A percentile compares a stretch with the other conserved stretches of the same genome.
Conservation (phyloP, 2,329 filamentous ascomycete species). For the Penicillium sp. region DNA sequence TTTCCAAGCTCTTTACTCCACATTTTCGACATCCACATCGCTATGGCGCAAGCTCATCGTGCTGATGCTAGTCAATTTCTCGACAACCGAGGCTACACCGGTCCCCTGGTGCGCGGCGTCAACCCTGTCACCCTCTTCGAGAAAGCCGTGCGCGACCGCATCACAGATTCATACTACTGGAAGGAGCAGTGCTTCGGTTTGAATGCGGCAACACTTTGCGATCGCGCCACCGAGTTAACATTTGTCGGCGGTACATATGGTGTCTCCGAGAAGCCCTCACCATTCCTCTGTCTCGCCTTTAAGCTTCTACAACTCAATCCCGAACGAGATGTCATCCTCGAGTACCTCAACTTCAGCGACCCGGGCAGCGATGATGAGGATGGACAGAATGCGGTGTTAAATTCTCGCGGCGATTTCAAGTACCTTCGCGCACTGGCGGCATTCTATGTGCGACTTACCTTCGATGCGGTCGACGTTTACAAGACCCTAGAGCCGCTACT, state of each 20-base stretch:
- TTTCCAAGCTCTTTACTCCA: slow-evolving; percentile 6
- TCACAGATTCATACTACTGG: slow-evolving; percentile 95
- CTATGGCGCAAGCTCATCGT: slow-evolving; percentile 56
- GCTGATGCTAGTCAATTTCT: slow-evolving; percentile 77
- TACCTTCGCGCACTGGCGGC: slow-evolving; percentile 87
- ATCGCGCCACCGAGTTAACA: slow-evolving; percentile 80
- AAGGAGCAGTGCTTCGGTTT: slow-evolving; percentile 98
- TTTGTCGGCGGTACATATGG: slow-evolving; percentile 90
- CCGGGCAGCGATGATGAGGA: slow-evolving; percentile 58
- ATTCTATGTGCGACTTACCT: slow-evolving; percentile 90
- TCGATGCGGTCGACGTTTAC: slow-evolving; percentile 79
- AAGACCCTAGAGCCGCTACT: slow-evolving; percentile 77
- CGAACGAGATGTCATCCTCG: slow-evolving; percentile 71
- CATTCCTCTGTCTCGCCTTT: slow-evolving; percentile 91
- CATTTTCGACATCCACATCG: slow-evolving; percentile 24
- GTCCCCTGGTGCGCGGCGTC: slow-evolving; percentile 77
- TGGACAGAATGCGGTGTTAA: slow-evolving; percentile 30
- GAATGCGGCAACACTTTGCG: slow-evolving; percentile 77
- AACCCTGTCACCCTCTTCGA: slow-evolving; percentile 97
- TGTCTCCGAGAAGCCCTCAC: slow-evolving; percentile 76
- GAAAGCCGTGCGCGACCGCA: slow-evolving; percentile 91
- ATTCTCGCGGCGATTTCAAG: slow-evolving; percentile 54
- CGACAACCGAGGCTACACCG: slow-evolving; percentile 83
- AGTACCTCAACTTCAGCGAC: slow-evolving; percentile 76
- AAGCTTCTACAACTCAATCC: slow-evolving; percentile 90